Evolutionary conservation across 2,329 filamentous ascomycete genomes (phyloP), one percentile per base, ranked within the genome.

Genomic region (Thelonectria blattea): DNA sequence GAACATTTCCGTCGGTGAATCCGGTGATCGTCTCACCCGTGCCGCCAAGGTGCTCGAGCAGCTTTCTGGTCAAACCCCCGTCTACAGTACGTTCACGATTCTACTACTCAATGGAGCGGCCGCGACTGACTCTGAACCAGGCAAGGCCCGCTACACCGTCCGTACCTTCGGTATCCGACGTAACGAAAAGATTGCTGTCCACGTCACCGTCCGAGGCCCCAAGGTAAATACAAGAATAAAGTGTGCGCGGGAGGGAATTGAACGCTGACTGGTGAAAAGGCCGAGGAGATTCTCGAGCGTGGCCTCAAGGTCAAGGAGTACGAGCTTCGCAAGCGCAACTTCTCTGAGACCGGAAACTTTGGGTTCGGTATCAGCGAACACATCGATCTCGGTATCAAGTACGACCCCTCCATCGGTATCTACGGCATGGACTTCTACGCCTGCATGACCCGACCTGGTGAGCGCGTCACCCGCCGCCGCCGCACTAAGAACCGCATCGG

Each of bases 231-330:
- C 34, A 22, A 7, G 49, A 24, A 37, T 12, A 20, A 18, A 17
- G 52, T 52, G n/a, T 56, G 52, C 22, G 20, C 11, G 50, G 34
- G 27, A 30, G 30, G 14, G 39, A 20, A 14, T 14, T 34, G 46
- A n/a, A 41, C 5, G 52, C 71, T 76, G 71, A 78, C 66, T 64
- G 20, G 10, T 15, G 11, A 15, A 20, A 57, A 87, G 91, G 95
- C 95, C 68, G 95, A 99, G 89, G 95, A 99, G 85, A 99, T 99
- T 78, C 91, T 99, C 79, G 95, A 99, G 92, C 94, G 95, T 88
- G 95, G 95, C 81, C 91, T 99, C 81, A 99, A 99, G 91, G 95
- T 99, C 89, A 99, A 99, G 93, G 95, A 99, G 86, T 99, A 99
- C 87, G 95, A 99, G 84, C 88, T 99, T 76, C 91, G 92, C 85